Evolutionary conservation across 768 basidiomycete species (phyloP), one percentile per base, ranked within the genome.

Genomic region (Pulveroboletus sp.): DNA sequence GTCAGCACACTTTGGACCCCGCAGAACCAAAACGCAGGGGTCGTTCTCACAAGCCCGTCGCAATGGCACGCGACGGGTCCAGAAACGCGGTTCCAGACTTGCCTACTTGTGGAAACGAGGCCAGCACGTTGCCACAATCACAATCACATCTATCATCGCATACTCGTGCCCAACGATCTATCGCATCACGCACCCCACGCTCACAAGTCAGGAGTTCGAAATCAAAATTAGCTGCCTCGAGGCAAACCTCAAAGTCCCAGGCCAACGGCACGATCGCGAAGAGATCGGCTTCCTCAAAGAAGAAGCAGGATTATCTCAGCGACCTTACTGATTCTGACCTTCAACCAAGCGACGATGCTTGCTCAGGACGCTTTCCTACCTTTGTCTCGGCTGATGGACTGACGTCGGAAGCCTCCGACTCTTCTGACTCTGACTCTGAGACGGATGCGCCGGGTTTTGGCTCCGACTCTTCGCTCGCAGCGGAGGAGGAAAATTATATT

Each of bases 321-420:
- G 55, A 57, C 31, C 59, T 61, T 7, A 38, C 55, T 9, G 61
- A 61, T 45, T 57, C 53, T 55, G 59, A 66, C 53, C 59, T 50
- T 69, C 40, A 66, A 69, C 49, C 64, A 68, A 74, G 67, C 49
- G 59, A 61, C 38, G 70, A 70, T 45, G 57, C 45, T 16, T 68
- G 62, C 11, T 71, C 71, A 5, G 66, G 58, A 38, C 71, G 67
- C 41, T 82, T 84, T 63, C 85, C 85, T 12, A 87, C 83, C 20
- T 86, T 87, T 62, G 72, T 87, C 23, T 79, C 82, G 24, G 85
- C 85, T 19, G 81, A 82, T 25, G 80, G 71, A 3, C 57, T 80
- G 34, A 76, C 80, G 8, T 76, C 77, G 12, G 70, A 73, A 17
- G 67, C 72, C 8, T 74, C 77, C 3, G 76, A 75, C 40, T 80